phyloP scores from a whole-genome alignment of 202 grass and related monocot species.

The Zoysia matrella region DNA sequence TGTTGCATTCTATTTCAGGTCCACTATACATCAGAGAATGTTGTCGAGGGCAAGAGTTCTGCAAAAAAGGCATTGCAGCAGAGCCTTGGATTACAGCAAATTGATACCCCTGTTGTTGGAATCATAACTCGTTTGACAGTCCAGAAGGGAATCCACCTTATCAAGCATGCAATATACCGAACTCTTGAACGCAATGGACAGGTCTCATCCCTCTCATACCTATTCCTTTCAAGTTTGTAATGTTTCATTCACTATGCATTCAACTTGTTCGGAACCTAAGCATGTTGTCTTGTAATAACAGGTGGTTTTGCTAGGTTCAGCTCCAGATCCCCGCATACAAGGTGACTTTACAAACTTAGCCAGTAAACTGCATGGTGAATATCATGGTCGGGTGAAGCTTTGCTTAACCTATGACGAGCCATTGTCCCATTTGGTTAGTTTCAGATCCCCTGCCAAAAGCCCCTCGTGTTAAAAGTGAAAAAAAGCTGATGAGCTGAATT shows the following conservation, averaged over 20 bases:
- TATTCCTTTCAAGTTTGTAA: conserved; percentile 12
- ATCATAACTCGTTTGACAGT: conserved; percentile 85
- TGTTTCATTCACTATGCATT: conserved; percentile 32
- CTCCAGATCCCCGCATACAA: conserved; percentile 89
- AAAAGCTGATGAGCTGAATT: not conserved
- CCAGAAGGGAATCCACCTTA: conserved; percentile 98
- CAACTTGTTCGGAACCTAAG: conserved; percentile 26
- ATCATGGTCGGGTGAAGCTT: conserved; percentile 69
- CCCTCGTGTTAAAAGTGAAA: conserved; percentile 3
- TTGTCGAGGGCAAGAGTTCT: conserved; percentile 81
- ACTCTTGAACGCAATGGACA: conserved; percentile 83
- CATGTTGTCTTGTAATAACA: conserved; percentile 37
- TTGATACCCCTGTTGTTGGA: conserved; percentile 79
- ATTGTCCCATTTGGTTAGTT: conserved; percentile 86
- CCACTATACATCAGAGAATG: conserved; percentile 82
- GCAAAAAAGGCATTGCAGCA: conserved; percentile 84
- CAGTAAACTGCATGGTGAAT: conserved; percentile 73
- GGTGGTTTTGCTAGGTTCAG: conserved; percentile 94
- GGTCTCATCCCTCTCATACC: conserved; percentile 47
- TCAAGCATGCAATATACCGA: conserved; percentile 77
- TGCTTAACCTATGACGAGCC: conserved; percentile 33
- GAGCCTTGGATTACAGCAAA: conserved; percentile 73
- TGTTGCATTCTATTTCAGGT: conserved; percentile 57
- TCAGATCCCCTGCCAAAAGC: conserved; percentile 1
- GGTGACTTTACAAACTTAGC: conserved; percentile 75